Conservation (phyloP, 2,329 filamentous ascomycete species). For the Dothistroma septosporum region DNA sequence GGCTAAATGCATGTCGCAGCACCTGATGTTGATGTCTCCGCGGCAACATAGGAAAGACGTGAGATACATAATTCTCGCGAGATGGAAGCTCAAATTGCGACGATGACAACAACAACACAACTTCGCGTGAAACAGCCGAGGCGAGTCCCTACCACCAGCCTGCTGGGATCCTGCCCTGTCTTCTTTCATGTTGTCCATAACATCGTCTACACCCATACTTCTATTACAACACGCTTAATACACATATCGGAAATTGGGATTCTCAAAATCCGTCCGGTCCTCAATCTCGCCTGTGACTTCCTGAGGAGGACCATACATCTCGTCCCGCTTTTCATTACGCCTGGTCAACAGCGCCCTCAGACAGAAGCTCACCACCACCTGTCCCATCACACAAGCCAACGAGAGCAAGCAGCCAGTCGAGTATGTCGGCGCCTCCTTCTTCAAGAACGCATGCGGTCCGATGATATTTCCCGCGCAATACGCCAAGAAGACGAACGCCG, state of each 20-base stretch:
- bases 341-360: constrained; percentile 37
- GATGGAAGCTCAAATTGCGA: background rate
- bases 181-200: too few species aligned
- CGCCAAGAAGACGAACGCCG: constrained; percentile 46
- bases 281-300: constrained; percentile 25
- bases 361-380: constrained; percentile 38
- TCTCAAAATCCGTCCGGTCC: constrained; percentile 42
- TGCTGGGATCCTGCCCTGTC: too few species aligned
- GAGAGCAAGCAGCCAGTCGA: constrained; percentile 51
- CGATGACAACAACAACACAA: background rate
- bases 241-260: constrained; percentile 26
- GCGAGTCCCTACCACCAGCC: background rate
- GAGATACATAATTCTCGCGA: background rate
- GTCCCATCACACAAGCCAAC: constrained; percentile 44
- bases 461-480: constrained; percentile 48
- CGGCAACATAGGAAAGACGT: background rate
- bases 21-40: too few species aligned
- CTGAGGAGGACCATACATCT: constrained; percentile 17
- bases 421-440: constrained; percentile 46
- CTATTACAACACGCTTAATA: constrained; percentile 15
- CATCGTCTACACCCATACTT: background rate
- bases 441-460: constrained; percentile 47
- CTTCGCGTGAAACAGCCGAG: background rate
- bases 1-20: too few species aligned
- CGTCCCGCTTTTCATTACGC: constrained; percentile 41